Evolutionary conservation across 352 stramenopile species (phyloP), one percentile per base, ranked within the genome.

Genomic region (Globisporangium middletonii): DNA sequence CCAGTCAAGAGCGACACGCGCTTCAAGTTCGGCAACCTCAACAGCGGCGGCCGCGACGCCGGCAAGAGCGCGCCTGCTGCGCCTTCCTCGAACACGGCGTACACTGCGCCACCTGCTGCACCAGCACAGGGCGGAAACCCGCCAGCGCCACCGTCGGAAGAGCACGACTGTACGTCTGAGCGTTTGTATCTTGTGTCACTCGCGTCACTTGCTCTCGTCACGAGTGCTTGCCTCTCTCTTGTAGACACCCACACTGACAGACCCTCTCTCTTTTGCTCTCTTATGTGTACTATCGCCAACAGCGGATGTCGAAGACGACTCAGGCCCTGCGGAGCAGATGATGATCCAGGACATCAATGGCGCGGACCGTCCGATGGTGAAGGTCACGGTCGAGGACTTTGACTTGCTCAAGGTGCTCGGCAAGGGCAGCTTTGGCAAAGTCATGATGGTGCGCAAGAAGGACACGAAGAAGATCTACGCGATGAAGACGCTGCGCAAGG

Each of bases 351-450:
- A 95, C 55, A 77, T 93, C 50, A 84, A 86, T 55, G 74, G 74
- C 33, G 68, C 72, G n/a, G 65, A 70, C 6, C 73, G 79, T 2
- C 76, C 73, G 19, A 73, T 80, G 66, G 71, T 71, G 43, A 96
- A 96, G 72, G 80, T 97, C 49, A 89, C 83, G 57, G 84, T 97
- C 48, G 84, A 96, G 61, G 88, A 97, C 73, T 97, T 97, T 71
- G 86, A 97, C 59, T 62, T 97, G 67, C 79, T 97, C 59, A 97
- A 97, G 70, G 92, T 98, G 59, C 78, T 98, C 48, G 94, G 94
- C 60, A 98, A 98, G 74, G 94, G 94, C 52, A 94, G 77, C 46
- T 98, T 98, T 64, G 94, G 94, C 60, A 98, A 98, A 83, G 95
- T 97, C 55, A 96, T 97, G 83, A 94, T 97, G 83, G 92, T 98